Conservation (phyloP, 176 grass and related monocot genomes). For the Oropetium thomaeum region DNA sequence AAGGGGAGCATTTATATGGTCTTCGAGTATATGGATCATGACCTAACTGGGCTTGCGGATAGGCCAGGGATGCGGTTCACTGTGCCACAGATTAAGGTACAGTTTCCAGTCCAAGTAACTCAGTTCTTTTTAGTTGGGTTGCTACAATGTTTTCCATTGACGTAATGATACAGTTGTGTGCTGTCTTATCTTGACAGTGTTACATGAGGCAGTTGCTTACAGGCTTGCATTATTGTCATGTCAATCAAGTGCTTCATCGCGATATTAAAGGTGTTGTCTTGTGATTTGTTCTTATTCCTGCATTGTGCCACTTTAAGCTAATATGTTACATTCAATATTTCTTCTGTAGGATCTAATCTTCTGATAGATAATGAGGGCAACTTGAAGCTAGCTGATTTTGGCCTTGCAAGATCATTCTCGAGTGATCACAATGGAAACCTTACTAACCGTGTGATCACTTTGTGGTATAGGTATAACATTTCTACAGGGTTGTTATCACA, state of each 20-base stretch:
- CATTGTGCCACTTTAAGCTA: background rate
- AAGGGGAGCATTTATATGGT: conserved; percentile 89
- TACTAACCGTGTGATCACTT: conserved; percentile 92
- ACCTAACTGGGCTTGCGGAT: conserved; percentile 83
- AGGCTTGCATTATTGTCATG: conserved; percentile 90
- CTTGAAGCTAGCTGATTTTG: conserved; percentile 97
- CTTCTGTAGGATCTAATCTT: conserved; percentile 72
- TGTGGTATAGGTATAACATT: conserved; percentile 80
- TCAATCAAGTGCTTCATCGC: conserved; percentile 92
- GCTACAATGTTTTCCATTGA: conserved; percentile 5
- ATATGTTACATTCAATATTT: conserved; percentile 4
- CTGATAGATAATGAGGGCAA: conserved; percentile 98
- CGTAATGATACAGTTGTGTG: background rate
- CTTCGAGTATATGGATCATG: conserved; percentile 94
- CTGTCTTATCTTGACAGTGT: conserved; percentile 37
- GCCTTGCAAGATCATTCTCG: conserved; percentile 82
- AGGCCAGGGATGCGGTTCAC: conserved; percentile 83
- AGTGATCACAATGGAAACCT: conserved; percentile 88
- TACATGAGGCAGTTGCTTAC: conserved; percentile 98
- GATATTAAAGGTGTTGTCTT: conserved; percentile 79
- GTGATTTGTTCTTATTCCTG: background rate
- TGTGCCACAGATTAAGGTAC: conserved; percentile 95
- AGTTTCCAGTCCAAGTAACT: background rate
- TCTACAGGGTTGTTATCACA: background rate
- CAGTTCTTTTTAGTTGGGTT: background rate